phyloP scores from a whole-genome alignment of 208 protist genomes.

The Blechomonas ayalai region DNA sequence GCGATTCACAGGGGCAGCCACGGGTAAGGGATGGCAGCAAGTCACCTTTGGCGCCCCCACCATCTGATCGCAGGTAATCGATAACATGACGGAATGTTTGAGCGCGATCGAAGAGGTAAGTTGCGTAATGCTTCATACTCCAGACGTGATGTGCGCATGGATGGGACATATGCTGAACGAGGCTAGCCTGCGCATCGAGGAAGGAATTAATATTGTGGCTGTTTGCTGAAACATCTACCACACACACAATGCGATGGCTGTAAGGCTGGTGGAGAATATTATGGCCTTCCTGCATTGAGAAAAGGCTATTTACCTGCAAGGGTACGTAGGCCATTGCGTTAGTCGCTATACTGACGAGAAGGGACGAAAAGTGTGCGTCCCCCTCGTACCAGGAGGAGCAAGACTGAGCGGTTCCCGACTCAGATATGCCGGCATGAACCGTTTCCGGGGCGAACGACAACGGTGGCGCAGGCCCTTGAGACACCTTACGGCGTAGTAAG shows the following conservation, averaged over 20 bases:
- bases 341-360: constrained; percentile 28
- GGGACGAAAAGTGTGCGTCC: constrained; percentile 16
- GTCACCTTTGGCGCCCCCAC: too few relatives aligned
- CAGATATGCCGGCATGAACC: too few relatives aligned
- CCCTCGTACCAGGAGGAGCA: background rate
- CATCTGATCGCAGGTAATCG: too few relatives aligned
- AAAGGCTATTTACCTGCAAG: constrained; percentile 16
- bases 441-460: too few relatives aligned
- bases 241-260: constrained; percentile 20
- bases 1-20: too few relatives aligned
- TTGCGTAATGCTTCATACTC: constrained; percentile 16
- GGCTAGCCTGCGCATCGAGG: constrained; percentile 13
- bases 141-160: constrained; percentile 12
- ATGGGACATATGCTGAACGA: constrained; percentile 3
- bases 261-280: constrained; percentile 29
- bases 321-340: constrained; percentile 19
- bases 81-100: too few relatives aligned
- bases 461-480: too few relatives aligned
- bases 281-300: constrained; percentile 19
- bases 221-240: constrained; percentile 18
- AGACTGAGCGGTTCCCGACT: too few relatives aligned
- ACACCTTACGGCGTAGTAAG: constrained; percentile 12
- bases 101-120: constrained; percentile 18
- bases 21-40: too few relatives aligned
- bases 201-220: constrained; percentile 7